Conservation (phyloP, 1,139 yeast species). For the Wickerhamomyces sp. region DNA sequence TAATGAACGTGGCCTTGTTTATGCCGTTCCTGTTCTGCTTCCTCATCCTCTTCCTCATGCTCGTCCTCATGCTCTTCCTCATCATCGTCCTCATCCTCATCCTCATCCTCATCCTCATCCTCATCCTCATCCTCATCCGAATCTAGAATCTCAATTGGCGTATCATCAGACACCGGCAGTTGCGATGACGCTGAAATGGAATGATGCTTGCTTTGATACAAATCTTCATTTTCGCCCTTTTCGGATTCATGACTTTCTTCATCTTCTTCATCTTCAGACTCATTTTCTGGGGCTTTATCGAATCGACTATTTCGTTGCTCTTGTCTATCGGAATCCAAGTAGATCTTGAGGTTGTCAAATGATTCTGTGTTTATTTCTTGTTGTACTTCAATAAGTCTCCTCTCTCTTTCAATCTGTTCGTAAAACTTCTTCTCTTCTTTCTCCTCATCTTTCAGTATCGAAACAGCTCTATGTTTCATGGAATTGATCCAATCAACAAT, state of each 20-base stretch:
- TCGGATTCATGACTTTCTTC: background rate
- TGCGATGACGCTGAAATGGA: too few relatives aligned
- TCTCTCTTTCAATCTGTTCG: conserved; percentile 29
- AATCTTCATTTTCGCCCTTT: too few relatives aligned
- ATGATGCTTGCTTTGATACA: too few relatives aligned
- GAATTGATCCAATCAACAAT: conserved; percentile 49
- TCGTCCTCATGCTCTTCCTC: too few relatives aligned
- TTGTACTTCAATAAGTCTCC: conserved; percentile 26
- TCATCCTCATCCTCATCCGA: conserved; percentile 8
- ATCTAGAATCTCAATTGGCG: background rate
- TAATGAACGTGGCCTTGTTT: too few relatives aligned
- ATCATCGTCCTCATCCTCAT: conserved; percentile 9
- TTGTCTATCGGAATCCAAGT: conserved; percentile 19
- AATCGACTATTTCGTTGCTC: background rate
- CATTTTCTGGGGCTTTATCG: background rate
- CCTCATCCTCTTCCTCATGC: too few relatives aligned
- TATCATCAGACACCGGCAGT: too few relatives aligned
- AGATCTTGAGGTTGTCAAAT: conserved; percentile 34
- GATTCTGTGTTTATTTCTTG: conserved; percentile 34
- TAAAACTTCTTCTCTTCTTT: conserved; percentile 34
- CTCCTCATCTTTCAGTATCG: conserved; percentile 34
- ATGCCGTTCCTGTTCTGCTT: too few relatives aligned
- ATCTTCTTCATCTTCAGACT: background rate
- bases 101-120: conserved; percentile 1
- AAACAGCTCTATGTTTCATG: conserved; percentile 37